phyloP scores from a whole-genome alignment of 306 rosid species.

The Corylus avellana region DNA sequence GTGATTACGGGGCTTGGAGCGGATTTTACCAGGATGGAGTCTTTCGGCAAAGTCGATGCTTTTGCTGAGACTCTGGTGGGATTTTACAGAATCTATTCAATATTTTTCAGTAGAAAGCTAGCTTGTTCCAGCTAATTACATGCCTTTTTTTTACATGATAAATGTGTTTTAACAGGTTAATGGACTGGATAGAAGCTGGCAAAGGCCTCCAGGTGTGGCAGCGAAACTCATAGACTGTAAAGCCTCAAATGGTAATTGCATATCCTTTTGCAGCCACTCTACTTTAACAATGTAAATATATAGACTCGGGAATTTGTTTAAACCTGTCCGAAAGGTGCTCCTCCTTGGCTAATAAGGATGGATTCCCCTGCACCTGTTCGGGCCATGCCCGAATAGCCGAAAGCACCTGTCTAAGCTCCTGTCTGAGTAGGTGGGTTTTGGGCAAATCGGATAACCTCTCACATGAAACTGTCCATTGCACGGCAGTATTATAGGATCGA shows the following conservation, averaged over 20 bases:
- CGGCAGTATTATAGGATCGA: too few relatives aligned
- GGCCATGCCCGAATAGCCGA: too few relatives aligned
- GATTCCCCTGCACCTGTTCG: too few relatives aligned
- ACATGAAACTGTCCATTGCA: too few relatives aligned
- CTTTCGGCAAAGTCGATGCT: conserved; percentile 90
- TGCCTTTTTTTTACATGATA: neutral
- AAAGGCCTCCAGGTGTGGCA: conserved; percentile 78
- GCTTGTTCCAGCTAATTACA: neutral
- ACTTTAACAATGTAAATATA: neutral
- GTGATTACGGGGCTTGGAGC: conserved; percentile 87
- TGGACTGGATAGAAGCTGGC: conserved; percentile 97
- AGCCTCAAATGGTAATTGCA: conserved; percentile 60
- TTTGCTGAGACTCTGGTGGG: conserved; percentile 90
- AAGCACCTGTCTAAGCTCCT: too few relatives aligned
- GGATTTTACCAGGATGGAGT: conserved; percentile 90
- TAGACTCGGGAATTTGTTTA: too few relatives aligned
- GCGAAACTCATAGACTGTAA: conserved; percentile 75
- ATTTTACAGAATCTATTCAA: neutral
- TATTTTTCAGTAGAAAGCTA: neutral
- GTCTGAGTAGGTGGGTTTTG: too few relatives aligned
- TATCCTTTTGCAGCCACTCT: conserved; percentile 8
- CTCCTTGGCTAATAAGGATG: too few relatives aligned
- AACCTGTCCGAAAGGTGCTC: neutral
- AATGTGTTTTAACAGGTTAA: conserved; percentile 56
- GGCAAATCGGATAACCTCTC: too few relatives aligned